Percentiles rank a stretch among this genome's conserved stretches.
phyloP scores from a whole-genome alignment of 1,139 yeast species.

The Eremothecium sinecaudum region DNA sequence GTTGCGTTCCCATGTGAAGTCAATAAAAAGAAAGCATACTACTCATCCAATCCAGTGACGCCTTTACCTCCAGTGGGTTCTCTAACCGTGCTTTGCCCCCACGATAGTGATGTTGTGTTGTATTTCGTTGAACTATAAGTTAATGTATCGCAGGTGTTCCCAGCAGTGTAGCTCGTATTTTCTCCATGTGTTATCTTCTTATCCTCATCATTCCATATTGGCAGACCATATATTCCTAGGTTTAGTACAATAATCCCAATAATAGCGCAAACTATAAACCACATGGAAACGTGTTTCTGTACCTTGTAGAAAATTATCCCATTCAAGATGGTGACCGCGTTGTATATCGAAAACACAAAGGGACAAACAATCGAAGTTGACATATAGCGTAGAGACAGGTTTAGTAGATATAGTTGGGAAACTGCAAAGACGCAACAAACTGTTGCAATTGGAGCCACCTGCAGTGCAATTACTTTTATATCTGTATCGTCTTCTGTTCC shows the following conservation, averaged over 20 bases:
- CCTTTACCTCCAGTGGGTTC: too few relatives aligned
- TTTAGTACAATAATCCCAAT: slow-evolving; percentile 45
- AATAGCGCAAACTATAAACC: slow-evolving; percentile 44
- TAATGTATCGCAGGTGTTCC: too few relatives aligned
- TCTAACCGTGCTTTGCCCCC: too few relatives aligned
- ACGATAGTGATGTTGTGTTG: too few relatives aligned
- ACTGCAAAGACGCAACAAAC: slow-evolving; percentile 62
- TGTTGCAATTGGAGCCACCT: slow-evolving; percentile 33
- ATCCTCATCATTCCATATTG: neutral
- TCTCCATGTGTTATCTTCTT: too few relatives aligned
- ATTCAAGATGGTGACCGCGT: slow-evolving; percentile 62
- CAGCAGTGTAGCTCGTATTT: too few relatives aligned
- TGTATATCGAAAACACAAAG: slow-evolving; percentile 75
- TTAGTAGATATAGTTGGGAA: slow-evolving; percentile 62
- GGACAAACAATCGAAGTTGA: slow-evolving; percentile 80
- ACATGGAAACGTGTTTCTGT: slow-evolving; percentile 34
- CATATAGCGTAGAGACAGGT: slow-evolving; percentile 60
- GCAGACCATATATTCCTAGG: slow-evolving; percentile 26
- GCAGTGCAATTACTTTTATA: slow-evolving; percentile 14
- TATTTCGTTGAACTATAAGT: too few relatives aligned
- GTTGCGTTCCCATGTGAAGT: too few relatives aligned
- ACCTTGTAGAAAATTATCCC: slow-evolving; percentile 59
- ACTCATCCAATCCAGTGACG: too few relatives aligned
- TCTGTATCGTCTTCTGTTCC: slow-evolving; percentile 28
- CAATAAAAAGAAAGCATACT: too few relatives aligned